Evolutionary conservation across 306 rosid species (phyloP), one percentile per base, ranked within the genome.

Genomic region (Glycine soja): DNA sequence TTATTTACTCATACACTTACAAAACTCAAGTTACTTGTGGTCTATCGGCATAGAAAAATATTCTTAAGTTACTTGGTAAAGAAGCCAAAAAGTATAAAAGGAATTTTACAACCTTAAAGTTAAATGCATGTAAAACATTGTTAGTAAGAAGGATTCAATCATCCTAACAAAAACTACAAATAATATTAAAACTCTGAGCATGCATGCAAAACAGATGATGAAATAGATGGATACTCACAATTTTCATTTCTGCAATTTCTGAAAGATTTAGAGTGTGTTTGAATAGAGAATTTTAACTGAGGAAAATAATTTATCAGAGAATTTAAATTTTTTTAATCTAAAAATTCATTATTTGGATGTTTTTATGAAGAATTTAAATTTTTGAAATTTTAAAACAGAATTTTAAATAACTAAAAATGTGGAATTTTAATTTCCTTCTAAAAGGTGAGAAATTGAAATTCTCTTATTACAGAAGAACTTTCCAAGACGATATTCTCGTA

Each of bases 231-330:
- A 51, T 61, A 80, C 94, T 83, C 98, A 95, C 95, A 86, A 95
- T 95, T 92, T 90, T 93, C 99, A 95, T 95, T 82, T 95, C 98
- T 11, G 97, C 94, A 86, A 93, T 92, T 89, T 95, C 99, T 51
- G 94, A 89, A 62, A 95, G 98, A 86, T 88, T 92, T 70, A 90
- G n/a, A n/a, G n/a, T n/a, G n/a, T n/a, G n/a, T n/a, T n/a, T n/a
- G n/a, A n/a, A n/a, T n/a, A n/a, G n/a, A n/a, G n/a, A n/a, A n/a
- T n/a, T n/a, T n/a, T n/a, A n/a, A n/a, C n/a, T n/a, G n/a, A n/a
- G n/a, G n/a, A n/a, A n/a, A n/a, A n/a, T n/a, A n/a, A n/a, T n/a
- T n/a, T n/a, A n/a, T n/a, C n/a, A n/a, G n/a, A n/a, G n/a, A n/a
- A n/a, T n/a, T n/a, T n/a, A n/a, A n/a, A n/a, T n/a, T n/a, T n/a